Conservation (phyloP, 768 basidiomycete species). For the Mycena sanguinolenta region DNA sequence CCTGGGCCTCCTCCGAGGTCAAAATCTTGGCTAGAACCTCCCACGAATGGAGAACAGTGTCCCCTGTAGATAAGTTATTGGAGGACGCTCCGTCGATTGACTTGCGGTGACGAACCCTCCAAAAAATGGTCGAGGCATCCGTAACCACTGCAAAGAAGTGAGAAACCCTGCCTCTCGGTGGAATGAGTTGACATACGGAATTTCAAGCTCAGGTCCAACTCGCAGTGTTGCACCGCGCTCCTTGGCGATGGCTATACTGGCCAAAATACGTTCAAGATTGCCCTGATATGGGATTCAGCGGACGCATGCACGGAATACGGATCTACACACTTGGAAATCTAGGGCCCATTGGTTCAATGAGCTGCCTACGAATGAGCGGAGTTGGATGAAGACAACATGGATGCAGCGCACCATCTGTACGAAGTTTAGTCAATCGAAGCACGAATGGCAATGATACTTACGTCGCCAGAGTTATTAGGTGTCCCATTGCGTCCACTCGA, state of each 20-base stretch:
- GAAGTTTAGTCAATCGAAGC: constrained; percentile 41
- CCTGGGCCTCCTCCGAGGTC: constrained; percentile 79
- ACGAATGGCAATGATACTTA: constrained; percentile 54
- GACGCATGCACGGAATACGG: not conserved
- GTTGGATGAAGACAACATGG: constrained; percentile 9
- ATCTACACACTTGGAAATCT: constrained; percentile 82
- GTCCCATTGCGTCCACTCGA: constrained; percentile 68
- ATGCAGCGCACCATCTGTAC: constrained; percentile 48
- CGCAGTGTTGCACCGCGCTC: constrained; percentile 88
- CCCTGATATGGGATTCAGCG: constrained; percentile 64
- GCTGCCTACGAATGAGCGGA: constrained; percentile 55
- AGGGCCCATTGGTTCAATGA: constrained; percentile 98
- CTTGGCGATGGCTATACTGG: constrained; percentile 91
- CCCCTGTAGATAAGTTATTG: constrained; percentile 71
- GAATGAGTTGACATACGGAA: constrained; percentile 70
- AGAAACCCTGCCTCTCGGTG: not conserved
- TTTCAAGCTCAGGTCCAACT: constrained; percentile 97
- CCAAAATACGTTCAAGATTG: constrained; percentile 91
- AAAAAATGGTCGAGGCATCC: constrained; percentile 98
- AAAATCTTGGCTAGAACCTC: constrained; percentile 95
- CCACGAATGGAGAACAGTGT: constrained; percentile 97
- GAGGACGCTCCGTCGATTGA: not conserved
- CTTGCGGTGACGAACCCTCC: constrained; percentile 71
- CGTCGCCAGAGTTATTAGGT: constrained; percentile 92
- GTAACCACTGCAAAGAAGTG: constrained; percentile 76